Base-by-base conservation (phyloP, 129 eudicot genomes). In the Cynara cardunculus region DNA sequence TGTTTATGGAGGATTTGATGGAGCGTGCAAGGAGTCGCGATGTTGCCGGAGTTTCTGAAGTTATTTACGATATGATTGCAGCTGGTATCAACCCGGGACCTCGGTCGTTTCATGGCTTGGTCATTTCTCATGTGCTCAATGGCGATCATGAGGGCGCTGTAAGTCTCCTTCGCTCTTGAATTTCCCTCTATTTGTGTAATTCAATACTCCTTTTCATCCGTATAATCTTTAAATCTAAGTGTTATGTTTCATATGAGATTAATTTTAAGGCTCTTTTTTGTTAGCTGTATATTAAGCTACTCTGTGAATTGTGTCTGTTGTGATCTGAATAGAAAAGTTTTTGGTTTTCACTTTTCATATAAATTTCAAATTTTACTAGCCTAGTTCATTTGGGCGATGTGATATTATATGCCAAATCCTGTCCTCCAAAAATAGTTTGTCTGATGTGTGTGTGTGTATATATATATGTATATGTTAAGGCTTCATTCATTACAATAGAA, bases 1-100 rank as follows among this genome's bases (percentile, higher is more conserved):
- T 91, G 44, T 94, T 94, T 82, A 94, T 94, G 98, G 97, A 94
- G 88, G 98, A 91, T 83, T 83, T 94, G 53, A 94, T 94, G 98
- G 87, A 37, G 75, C 88, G 89, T n/a, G 96, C 93, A 0, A 70
- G 97, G 75, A 86, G 68, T 22, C 90, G 91, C 24, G 94, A 91
- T 71, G 89, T 83, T 1, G 78, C 78, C 1, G 97, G 92, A 7
- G 98, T 90, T 32, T 88, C 96, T 2, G 96, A 91, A 25, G 97
- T 94, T 11, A 87, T 94, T 8, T 94, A 94, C 21, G 98, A 94
- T 44, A 94, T 94, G 98, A 88, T 91, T 85, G 98, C 97, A 8
- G 97, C 98, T 3, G 98, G 98, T n/a, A 79, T 94, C 8, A 88
- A 11, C 21, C 98, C 98, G 1, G 98, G 98, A 6, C 98, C 98